Conservation (phyloP, 2,329 filamentous ascomycete species). For the Grosmannia clavigera region DNA sequence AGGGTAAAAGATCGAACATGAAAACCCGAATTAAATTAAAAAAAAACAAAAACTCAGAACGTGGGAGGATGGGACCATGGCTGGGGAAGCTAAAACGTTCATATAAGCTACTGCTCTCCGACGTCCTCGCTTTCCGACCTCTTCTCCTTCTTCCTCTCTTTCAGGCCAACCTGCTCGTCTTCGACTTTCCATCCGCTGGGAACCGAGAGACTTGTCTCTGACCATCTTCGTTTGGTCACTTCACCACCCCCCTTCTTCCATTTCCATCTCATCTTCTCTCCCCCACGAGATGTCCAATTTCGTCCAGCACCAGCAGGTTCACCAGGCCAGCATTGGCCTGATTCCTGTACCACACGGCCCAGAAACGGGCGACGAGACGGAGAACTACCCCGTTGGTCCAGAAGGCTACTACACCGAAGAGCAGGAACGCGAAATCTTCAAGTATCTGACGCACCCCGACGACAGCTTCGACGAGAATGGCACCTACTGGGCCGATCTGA, state of each 20-base stretch:
- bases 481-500: constrained; percentile 86
- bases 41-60: not conserved
- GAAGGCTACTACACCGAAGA: constrained; percentile 29
- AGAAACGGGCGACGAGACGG: constrained; percentile 34
- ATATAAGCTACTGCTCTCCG: constrained; percentile 5
- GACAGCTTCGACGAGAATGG: constrained; percentile 77
- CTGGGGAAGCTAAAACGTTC: not conserved
- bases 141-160: not conserved
- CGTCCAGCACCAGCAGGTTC: constrained; percentile 26
- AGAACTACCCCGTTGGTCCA: constrained; percentile 29
- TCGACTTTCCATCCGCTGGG: not conserved
- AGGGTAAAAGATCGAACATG: not conserved
- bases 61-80: not conserved
- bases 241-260: not conserved
- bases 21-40: not conserved
- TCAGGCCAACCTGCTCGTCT: not conserved
- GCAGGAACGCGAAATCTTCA: constrained; percentile 52
- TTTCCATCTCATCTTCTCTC: not conserved
- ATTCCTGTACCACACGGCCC: constrained; percentile 44
- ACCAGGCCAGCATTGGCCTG: constrained; percentile 33
- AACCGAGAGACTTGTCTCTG: not conserved
- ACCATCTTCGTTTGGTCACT: not conserved
- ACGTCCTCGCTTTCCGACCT: not conserved
- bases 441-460: constrained; percentile 71
- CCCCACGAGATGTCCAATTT: constrained; percentile 21